Base-by-base conservation (phyloP, 306 rosid species). In the Ceratonia siliqua region DNA sequence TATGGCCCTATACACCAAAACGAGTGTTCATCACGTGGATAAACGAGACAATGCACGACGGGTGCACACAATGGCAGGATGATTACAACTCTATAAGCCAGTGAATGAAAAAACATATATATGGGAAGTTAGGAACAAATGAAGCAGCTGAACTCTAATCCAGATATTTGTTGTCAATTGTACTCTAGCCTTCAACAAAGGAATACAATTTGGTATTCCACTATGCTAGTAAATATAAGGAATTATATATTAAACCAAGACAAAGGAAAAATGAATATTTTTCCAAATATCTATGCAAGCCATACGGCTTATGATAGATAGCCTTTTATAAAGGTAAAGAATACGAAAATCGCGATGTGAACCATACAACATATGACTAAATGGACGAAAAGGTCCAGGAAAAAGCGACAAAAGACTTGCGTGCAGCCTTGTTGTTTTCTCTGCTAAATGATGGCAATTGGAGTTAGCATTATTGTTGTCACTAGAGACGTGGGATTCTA, bases 281-380 rank as follows among this genome's bases (percentile, higher is more conserved):
- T 36, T 53, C 20, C 21, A 27, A 57, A 65, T 54, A 62, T 72
- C 55, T 58, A 3, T 41, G 27, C 64, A 62, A 22, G 67, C 38
- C 25, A 71, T 53, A 15, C 48, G 64, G 30, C 42, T 21, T 72
- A 22, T 45, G 53, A 57, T 28, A 64, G 53, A 57, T 28, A 64
- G 61, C 48, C 69, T 46, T 57, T 67, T 70, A 35, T 10, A 21
- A 67, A 66, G 43, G 69, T 2, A 54, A 68, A 18, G 58, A 62
- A 48, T 20, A 42, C 21, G 17, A 75, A 71, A 61, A 64, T 18
- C 32, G 43, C 25, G 78, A 78, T 28, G 10, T 58, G 54, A 62
- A 74, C 39, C 61, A 36, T 38, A 70, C 38, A 69, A 41, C 82
- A 79, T 71, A 76, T 79, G 83, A 65, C 43, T 25, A 77, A 64